Base-by-base conservation (phyloP, 2,329 filamentous ascomycete genomes). In the Botrytis paeoniae region DNA sequence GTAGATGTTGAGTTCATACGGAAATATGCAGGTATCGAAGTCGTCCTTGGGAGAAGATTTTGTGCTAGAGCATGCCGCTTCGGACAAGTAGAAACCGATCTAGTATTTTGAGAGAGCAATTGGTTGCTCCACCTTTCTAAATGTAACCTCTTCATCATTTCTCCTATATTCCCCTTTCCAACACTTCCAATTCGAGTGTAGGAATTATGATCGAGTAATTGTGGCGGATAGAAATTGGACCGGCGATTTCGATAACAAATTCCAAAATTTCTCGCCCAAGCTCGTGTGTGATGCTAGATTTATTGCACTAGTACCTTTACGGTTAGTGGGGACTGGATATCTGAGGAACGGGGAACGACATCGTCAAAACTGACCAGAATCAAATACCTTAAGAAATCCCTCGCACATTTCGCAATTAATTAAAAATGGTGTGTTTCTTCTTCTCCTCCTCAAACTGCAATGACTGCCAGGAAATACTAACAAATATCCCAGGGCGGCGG, bases 401-500 rank as follows among this genome's bases (percentile, higher is more conserved):
- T 51, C 69, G 37, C 60, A 73, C 69, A 69, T 62, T 71, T 64
- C 63, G 73, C 78, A 79, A 79, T 80, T 77, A 78, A 82, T 83
- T 73, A 84, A 89, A 86, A 81, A 91, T 91, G 89, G 89, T 89
- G 82, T 80, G 85, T 79, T 25, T 51, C 4, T n/a, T 63, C 39
- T 41, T 18, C n/a, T 45, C 43, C 20, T 48, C 37, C 37, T 37
- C 37, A 37, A 37, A 37, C 37, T 37, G 37, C 37, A 37, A 37
- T 37, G 37, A 37, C 37, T 5, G 6, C 18, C 18, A 68, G n/a
- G 41, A 57, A 41, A 7, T 16, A 59, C 86, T 89, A 82, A 89
- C 82, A 70, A 75, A 62, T 29, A 4, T 75, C 71, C 37, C 77
- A 91, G 91, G 92, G 92, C 86, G 93, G 93, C 85, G 94, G 94